Percentiles rank a stretch among this genome's conserved stretches.
phyloP scores from a whole-genome alignment of 1,139 yeast genomes.

The Geotrichum siamense region DNA sequence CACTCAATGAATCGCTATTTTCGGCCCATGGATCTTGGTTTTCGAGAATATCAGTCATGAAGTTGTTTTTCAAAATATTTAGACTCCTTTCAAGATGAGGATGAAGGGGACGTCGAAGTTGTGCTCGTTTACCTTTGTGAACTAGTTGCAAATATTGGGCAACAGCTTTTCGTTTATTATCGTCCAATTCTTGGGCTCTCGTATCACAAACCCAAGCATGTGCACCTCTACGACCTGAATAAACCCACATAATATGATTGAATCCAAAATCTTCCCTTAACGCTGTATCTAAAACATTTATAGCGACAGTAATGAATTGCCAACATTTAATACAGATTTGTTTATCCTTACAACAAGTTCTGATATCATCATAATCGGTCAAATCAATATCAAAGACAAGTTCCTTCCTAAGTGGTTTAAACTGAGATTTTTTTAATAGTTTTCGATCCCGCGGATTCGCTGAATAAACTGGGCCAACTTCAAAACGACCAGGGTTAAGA shows the following conservation, averaged over 20 bases:
- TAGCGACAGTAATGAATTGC: slow-evolving; percentile 87
- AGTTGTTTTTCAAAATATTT: slow-evolving; percentile 55
- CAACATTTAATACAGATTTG: slow-evolving; percentile 85
- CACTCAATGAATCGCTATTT: slow-evolving; percentile 50
- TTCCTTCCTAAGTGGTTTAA: slow-evolving; percentile 79
- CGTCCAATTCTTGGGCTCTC: slow-evolving; percentile 69
- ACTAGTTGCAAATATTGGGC: slow-evolving; percentile 77
- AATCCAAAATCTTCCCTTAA: slow-evolving; percentile 86
- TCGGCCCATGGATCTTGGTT: slow-evolving; percentile 85
- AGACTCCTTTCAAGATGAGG: slow-evolving; percentile 70
- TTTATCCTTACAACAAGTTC: slow-evolving; percentile 90
- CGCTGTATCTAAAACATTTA: slow-evolving; percentile 63
- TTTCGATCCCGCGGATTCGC: slow-evolving; percentile 82
- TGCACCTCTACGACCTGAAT: slow-evolving; percentile 98
- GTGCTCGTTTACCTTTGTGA: slow-evolving; percentile 41
- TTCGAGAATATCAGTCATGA: slow-evolving; percentile 56
- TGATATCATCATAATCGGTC: slow-evolving; percentile 88
- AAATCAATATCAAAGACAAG: slow-evolving; percentile 94
- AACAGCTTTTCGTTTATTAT: slow-evolving; percentile 63
- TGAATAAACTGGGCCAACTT: slow-evolving; percentile 87
- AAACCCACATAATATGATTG: slow-evolving; percentile 83
- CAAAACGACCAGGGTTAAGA: slow-evolving; percentile 85
- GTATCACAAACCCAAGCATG: slow-evolving; percentile 97
- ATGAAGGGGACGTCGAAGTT: slow-evolving; percentile 73
- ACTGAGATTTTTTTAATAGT: slow-evolving; percentile 65